These are phyloP conservation scores for Cryphonectria parasitica DNA, from an alignment of 2,329 filamentous ascomycete genomes.

Conservation along the genomic window DNA sequence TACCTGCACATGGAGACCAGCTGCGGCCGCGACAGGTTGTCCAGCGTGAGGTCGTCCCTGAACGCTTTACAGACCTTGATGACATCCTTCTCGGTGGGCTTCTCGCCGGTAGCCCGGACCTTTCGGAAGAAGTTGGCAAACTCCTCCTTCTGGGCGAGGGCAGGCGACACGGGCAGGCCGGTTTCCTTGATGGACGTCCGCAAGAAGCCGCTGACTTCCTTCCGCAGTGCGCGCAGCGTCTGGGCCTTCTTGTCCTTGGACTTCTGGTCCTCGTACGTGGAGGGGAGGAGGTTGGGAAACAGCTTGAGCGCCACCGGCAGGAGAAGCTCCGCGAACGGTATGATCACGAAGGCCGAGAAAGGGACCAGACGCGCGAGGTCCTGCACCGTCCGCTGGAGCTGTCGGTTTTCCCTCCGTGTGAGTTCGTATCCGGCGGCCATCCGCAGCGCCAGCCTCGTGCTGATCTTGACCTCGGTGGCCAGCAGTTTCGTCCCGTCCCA, in stretches of 20 bases:
- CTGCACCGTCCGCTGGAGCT: constrained; percentile 90
- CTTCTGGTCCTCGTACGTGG: constrained; percentile 92
- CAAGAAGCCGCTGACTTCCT: constrained; percentile 91
- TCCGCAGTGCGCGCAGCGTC: constrained; percentile 80
- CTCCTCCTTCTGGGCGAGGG: constrained; percentile 87
- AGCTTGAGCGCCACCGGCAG: constrained; percentile 89
- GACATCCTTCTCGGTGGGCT: constrained; percentile 85
- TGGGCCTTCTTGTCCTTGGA: constrained; percentile 88
- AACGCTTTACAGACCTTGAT: constrained; percentile 99
- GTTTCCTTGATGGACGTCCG: constrained; percentile 88
- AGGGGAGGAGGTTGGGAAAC: constrained; percentile 96
- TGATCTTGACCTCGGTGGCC: constrained; percentile 90
- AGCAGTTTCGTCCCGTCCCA: constrained; percentile 98
- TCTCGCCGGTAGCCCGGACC: constrained; percentile 86
- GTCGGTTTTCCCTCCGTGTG: constrained; percentile 88
- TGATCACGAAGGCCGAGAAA: constrained; percentile 95
- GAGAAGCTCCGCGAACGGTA: constrained; percentile 92
- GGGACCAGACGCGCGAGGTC: constrained; percentile 91
- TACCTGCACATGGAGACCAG: constrained; percentile 97
- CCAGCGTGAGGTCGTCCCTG: constrained; percentile 94
- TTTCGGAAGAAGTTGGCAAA: constrained; percentile 98
- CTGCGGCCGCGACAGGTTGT: constrained; percentile 95
- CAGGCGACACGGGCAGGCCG: constrained; percentile 83
- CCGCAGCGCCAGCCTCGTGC: constrained; percentile 86
- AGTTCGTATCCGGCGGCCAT: constrained; percentile 98